Conservation (phyloP, 148 eudicot genomes). For the Cornus florida region DNA sequence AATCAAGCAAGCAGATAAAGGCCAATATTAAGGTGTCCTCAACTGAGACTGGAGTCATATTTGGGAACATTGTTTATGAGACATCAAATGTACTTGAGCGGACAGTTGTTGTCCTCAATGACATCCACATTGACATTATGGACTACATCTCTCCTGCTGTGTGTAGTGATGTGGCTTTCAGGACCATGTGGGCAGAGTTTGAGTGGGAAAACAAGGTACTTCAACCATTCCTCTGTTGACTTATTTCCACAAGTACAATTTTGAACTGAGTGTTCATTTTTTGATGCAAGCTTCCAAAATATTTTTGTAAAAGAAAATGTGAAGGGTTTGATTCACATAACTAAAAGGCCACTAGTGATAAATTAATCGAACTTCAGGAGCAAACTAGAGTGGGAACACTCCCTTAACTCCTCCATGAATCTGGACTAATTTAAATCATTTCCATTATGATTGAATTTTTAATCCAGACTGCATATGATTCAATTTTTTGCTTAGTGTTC, state of each 20-base stretch:
- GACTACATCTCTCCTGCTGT: slow-evolving; percentile 83
- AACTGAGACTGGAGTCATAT: slow-evolving; percentile 83
- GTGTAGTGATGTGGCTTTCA: slow-evolving; percentile 72
- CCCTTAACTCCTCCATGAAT: neutral
- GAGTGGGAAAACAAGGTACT: slow-evolving; percentile 93
- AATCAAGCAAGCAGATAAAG: slow-evolving; percentile 82
- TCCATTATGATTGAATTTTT: neutral
- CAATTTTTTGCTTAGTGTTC: neutral
- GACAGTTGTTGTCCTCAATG: slow-evolving; percentile 81
- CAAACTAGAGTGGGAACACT: neutral
- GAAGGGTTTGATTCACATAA: neutral
- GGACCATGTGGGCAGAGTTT: slow-evolving; percentile 88
- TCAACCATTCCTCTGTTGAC: neutral
- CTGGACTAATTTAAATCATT: neutral
- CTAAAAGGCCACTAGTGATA: neutral
- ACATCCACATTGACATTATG: slow-evolving; percentile 88
- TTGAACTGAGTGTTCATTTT: too few species aligned
- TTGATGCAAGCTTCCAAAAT: too few species aligned
- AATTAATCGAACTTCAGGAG: neutral
- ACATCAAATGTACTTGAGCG: slow-evolving; percentile 83
- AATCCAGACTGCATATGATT: neutral
- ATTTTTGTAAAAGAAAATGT: too few species aligned
- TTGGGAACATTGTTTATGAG: slow-evolving; percentile 82
- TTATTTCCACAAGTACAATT: neutral
- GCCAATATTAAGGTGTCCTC: slow-evolving; percentile 87